These are phyloP conservation scores for Erythrophleum fordii DNA, from an alignment of 306 rosid genomes.

Conservation along the genomic window DNA sequence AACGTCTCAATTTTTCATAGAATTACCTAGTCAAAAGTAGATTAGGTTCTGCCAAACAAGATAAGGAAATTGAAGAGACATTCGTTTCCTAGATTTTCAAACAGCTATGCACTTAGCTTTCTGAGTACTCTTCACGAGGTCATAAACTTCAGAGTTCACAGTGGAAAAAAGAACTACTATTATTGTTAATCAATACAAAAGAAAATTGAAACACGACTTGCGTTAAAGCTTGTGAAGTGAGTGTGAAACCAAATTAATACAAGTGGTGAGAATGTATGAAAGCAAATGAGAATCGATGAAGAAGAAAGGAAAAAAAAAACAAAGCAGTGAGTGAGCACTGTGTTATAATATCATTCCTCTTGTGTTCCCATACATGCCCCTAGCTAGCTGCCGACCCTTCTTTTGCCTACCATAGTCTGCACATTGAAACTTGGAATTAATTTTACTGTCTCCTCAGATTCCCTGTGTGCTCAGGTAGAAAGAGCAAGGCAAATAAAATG, in stretches of 20 bases:
- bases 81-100: conserved; percentile 20
- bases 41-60: neutral
- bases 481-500: conserved; percentile 33
- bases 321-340: neutral
- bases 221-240: neutral
- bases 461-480: conserved; percentile 37
- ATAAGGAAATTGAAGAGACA: neutral
- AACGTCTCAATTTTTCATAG: neutral
- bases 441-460: conserved; percentile 29
- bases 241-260: neutral
- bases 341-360: neutral
- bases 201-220: neutral
- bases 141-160: conserved; percentile 14
- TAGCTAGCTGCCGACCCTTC: conserved; percentile 39
- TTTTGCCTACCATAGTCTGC: conserved; percentile 35
- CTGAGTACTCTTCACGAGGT: conserved; percentile 26
- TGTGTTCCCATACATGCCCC: conserved; percentile 24
- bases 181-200: neutral
- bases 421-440: conserved; percentile 24
- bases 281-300: neutral
- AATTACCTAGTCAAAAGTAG: neutral
- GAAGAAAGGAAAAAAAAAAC: neutral
- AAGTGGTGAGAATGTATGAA: neutral
- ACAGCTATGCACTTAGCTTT: conserved; percentile 22
- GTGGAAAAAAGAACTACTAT: neutral